Base-by-base conservation (phyloP, 176 grass and related monocot species). In the Phoenix roebelenii region DNA sequence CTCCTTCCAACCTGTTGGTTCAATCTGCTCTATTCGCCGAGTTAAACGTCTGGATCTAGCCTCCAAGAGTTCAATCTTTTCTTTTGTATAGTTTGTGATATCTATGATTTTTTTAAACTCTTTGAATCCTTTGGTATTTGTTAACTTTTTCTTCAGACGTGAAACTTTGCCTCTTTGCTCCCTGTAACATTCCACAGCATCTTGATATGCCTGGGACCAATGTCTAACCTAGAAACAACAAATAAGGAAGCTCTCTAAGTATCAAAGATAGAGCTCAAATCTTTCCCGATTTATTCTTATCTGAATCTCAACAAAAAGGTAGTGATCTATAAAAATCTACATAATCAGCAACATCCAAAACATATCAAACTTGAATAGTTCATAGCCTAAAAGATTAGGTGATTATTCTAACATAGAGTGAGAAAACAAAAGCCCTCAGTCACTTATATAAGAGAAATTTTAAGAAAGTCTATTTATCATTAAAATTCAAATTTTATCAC, bases 1-100 rank as follows among this genome's bases (percentile, higher is more conserved):
- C 80, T 97, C 92, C 68, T 88, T 97, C 92, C 92, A 97, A 67
- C 92, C 92, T 2, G 92, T 90, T 52, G 92, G 92, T 76, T 97
- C 92, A 77, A 97, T 97, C 85, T 97, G 92, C 59, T 59, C 68
- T 75, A 97, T 80, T 59, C 92, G 81, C 52, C 73, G 65, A 66
- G 69, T 77, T 63, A 97, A 77, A 51, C 87, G 79, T 58, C 66
- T 65, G 3, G 81, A 79, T 78, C 92, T 88, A 79, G 92, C 75
- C 50, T 91, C 69, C 66, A 91, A 80, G 49, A 84, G 80, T 67
- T 84, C 78, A 59, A 97, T 91, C 64, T 91, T 90, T 58, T 97
- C 87, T 77, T 88, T 88, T 50, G 72, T 88, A 60, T 85, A 82
- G 30, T 91, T 91, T 90, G 83, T 87, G 25, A 65, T 82, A 81